phyloP scores from a whole-genome alignment of 2,329 filamentous ascomycete genomes.

The Colletotrichum agaves region DNA sequence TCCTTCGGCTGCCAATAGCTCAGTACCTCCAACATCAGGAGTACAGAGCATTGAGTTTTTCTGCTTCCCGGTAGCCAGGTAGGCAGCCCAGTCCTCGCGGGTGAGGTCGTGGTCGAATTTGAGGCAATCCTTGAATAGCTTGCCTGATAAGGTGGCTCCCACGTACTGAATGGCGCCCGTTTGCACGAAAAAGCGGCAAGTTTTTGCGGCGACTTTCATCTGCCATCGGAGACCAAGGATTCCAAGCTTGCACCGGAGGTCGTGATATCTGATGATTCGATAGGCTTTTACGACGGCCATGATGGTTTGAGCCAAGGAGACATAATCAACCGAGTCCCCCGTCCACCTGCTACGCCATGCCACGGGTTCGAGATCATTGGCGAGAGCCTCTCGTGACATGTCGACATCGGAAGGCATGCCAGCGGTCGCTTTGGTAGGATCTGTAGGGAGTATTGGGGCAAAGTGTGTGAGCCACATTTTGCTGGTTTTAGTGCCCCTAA shows the following conservation, averaged over 20 bases:
- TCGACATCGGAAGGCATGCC: constrained; percentile 20
- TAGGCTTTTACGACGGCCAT: constrained; percentile 68
- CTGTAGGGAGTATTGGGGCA: constrained; percentile 56
- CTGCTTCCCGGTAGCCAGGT: constrained; percentile 60
- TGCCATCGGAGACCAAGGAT: constrained; percentile 65
- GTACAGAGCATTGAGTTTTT: constrained; percentile 9
- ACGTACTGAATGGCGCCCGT: constrained; percentile 67
- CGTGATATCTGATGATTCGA: constrained; percentile 66
- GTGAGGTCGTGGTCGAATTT: constrained; percentile 67
- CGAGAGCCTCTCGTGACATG: constrained; percentile 44
- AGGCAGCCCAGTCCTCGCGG: constrained; percentile 65
- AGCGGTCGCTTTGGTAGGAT: constrained; percentile 38
- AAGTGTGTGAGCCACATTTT: constrained; percentile 70
- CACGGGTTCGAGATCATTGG: constrained; percentile 61
- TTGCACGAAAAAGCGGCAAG: constrained; percentile 66
- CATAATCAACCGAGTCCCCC: constrained; percentile 67
- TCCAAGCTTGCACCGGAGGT: constrained; percentile 68
- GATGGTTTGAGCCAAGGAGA: constrained; percentile 66
- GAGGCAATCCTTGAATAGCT: constrained; percentile 70
- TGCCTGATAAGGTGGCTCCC: constrained; percentile 63
- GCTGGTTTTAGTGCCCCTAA: constrained; percentile 69
- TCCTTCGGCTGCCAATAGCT: background rate
- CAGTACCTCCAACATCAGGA: background rate
- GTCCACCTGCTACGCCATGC: constrained; percentile 68
- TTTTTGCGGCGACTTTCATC: constrained; percentile 69